Percentiles rank a stretch among this genome's conserved stretches.
These are phyloP conservation scores for Trichoderma pleuroti DNA, from an alignment of 2,329 filamentous ascomycete genomes.

Conservation along the genomic window DNA sequence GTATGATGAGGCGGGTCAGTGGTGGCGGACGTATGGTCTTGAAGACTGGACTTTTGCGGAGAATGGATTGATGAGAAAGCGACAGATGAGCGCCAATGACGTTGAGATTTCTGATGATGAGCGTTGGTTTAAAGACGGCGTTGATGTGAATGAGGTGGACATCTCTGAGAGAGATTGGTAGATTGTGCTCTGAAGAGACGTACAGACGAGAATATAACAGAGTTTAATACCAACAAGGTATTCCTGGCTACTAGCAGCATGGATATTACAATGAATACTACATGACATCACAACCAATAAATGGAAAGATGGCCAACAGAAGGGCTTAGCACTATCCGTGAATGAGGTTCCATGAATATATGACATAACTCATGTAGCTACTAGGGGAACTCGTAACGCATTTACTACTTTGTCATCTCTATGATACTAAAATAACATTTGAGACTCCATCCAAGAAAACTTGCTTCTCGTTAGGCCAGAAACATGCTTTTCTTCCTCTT, in stretches of 20 bases:
- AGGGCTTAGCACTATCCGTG: too few relatives aligned
- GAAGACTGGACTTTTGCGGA: conserved; percentile 74
- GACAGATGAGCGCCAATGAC: conserved; percentile 74
- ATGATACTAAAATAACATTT: too few relatives aligned
- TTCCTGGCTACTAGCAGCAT: background rate
- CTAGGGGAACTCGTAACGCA: too few relatives aligned
- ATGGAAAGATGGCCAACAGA: too few relatives aligned
- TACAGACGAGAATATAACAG: background rate
- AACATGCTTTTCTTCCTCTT: too few relatives aligned
- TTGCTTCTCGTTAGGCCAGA: too few relatives aligned
- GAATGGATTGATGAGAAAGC: conserved; percentile 67
- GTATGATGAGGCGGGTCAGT: conserved; percentile 65
- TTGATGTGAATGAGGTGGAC: conserved; percentile 64
- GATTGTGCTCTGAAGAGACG: too few relatives aligned
- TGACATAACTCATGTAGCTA: too few relatives aligned
- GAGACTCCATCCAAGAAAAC: too few relatives aligned
- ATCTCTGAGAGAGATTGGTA: conserved; percentile 68
- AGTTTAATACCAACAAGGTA: background rate
- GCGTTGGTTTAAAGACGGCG: conserved; percentile 66
- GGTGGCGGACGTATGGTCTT: conserved; percentile 81
- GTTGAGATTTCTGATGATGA: conserved; percentile 55
- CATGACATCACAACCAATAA: background rate
- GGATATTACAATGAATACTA: too few relatives aligned
- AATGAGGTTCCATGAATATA: too few relatives aligned
- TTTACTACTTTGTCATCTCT: too few relatives aligned